These are phyloP conservation scores for Didymella sp. DNA, from an alignment of 2,329 filamentous ascomycete species.

Conservation along the genomic window DNA sequence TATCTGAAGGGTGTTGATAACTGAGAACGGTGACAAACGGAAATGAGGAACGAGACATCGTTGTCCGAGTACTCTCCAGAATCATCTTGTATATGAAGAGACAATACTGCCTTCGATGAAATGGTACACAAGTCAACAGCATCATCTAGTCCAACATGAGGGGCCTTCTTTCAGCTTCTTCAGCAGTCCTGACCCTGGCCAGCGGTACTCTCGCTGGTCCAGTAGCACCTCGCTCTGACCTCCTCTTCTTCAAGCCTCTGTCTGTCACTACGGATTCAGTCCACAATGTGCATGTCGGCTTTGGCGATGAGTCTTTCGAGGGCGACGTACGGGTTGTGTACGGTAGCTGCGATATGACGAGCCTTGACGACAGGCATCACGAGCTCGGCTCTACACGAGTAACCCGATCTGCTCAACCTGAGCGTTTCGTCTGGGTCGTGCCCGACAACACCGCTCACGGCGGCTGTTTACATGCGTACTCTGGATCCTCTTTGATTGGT, in stretches of 20 bases:
- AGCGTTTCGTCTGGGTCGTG: conserved; percentile 58
- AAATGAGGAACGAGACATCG: conserved; percentile 12
- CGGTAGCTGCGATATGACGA: conserved; percentile 53
- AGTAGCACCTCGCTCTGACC: conserved; percentile 29
- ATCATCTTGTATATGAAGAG: conserved; percentile 26
- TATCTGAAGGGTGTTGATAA: conserved; percentile 21
- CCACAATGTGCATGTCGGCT: conserved; percentile 59
- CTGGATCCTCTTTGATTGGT: conserved; percentile 50
- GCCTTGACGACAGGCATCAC: conserved; percentile 52
- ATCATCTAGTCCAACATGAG: conserved; percentile 32
- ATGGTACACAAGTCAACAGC: conserved; percentile 6
- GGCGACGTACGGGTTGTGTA: conserved; percentile 56
- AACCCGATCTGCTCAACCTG: conserved; percentile 48
- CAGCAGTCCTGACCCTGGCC: conserved; percentile 37
- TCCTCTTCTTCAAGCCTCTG: conserved; percentile 45
- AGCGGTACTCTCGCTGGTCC: conserved; percentile 29
- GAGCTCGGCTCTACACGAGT: conserved; percentile 51
- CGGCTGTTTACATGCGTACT: conserved; percentile 57
- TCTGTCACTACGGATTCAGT: conserved; percentile 51
- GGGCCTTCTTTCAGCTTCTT: conserved; percentile 35
- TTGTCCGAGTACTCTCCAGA: not conserved
- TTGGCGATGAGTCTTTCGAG: conserved; percentile 50
- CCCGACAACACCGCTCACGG: conserved; percentile 49
- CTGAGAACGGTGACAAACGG: conserved; percentile 26
- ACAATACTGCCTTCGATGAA: conserved; percentile 1